A percentile compares a stretch with the other conserved stretches of the same genome.
phyloP scores from a whole-genome alignment of 1,284 basidiomycete species.

The Singerocomus inundabilis region DNA sequence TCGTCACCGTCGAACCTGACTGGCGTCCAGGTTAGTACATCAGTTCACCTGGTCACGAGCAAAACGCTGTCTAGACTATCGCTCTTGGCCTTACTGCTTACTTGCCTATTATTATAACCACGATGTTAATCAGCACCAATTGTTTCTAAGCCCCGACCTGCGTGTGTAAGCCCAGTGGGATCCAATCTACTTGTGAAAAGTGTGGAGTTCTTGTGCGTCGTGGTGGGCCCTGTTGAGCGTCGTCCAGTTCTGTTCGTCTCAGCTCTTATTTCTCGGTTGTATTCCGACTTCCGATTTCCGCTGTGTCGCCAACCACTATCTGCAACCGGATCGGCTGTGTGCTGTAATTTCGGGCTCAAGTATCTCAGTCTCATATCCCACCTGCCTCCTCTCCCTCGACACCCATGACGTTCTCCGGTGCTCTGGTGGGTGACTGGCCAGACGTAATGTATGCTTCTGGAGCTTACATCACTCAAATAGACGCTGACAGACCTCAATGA shows the following conservation, averaged over 20 bases:
- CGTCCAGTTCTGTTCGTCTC: no score
- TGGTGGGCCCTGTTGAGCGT: no score
- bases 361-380: background rate
- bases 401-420: constrained; percentile 87
- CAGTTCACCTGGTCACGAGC: background rate
- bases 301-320: background rate
- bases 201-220: no score
- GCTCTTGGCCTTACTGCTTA: no score
- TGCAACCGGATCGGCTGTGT: background rate
- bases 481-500: constrained; percentile 95
- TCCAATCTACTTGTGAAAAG: no score
- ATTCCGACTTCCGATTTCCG: constrained; percentile 11
- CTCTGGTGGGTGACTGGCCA: constrained; percentile 57
- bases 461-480: constrained; percentile 37
- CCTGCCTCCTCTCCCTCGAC: background rate
- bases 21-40: constrained; percentile 1
- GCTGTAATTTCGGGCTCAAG: background rate
- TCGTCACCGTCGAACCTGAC: constrained; percentile 43
- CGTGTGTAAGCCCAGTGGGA: no score
- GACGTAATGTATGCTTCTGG: background rate
- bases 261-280: background rate
- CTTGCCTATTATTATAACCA: background rate
- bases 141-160: background rate
- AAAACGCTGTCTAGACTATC: background rate
- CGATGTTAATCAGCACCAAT: background rate